phyloP scores from a whole-genome alignment of 2,329 filamentous ascomycete genomes.

The Neonectria magnoliae region DNA sequence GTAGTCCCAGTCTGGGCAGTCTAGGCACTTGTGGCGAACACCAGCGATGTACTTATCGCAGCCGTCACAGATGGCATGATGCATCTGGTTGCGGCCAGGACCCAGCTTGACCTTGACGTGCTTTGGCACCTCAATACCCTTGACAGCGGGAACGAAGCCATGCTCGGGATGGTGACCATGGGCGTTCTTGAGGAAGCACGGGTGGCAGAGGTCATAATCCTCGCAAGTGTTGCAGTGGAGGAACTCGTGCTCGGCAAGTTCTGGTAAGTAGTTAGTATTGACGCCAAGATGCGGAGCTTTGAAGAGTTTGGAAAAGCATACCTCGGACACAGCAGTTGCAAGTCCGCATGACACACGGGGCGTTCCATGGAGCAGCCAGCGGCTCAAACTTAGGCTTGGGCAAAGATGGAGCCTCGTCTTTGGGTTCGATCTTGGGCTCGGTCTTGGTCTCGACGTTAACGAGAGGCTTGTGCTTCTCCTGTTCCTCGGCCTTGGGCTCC shows the following conservation, averaged over 20 bases:
- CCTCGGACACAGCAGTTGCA: constrained; percentile 72
- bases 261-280: constrained; percentile 48
- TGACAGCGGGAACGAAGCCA: constrained; percentile 75
- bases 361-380: constrained; percentile 32
- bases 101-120: constrained; percentile 74
- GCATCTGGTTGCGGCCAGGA: constrained; percentile 81
- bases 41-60: constrained; percentile 90
- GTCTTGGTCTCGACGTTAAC: constrained; percentile 33
- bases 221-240: constrained; percentile 86
- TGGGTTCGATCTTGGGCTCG: constrained; percentile 26
- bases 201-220: constrained; percentile 91
- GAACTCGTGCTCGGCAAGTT: constrained; percentile 80
- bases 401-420: constrained; percentile 26
- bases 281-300: not conserved
- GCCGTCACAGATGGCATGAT: constrained; percentile 93
- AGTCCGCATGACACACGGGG: constrained; percentile 63
- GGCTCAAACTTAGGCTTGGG: constrained; percentile 36
- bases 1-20: constrained; percentile 98
- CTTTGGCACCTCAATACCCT: constrained; percentile 68
- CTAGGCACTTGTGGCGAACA: constrained; percentile 94
- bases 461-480: constrained; percentile 30
- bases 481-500: not conserved
- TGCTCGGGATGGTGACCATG: constrained; percentile 95
- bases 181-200: constrained; percentile 77
- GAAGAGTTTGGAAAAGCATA: constrained; percentile 26